Conservation (phyloP, 1,139 yeast species). For the Candida sp. region DNA sequence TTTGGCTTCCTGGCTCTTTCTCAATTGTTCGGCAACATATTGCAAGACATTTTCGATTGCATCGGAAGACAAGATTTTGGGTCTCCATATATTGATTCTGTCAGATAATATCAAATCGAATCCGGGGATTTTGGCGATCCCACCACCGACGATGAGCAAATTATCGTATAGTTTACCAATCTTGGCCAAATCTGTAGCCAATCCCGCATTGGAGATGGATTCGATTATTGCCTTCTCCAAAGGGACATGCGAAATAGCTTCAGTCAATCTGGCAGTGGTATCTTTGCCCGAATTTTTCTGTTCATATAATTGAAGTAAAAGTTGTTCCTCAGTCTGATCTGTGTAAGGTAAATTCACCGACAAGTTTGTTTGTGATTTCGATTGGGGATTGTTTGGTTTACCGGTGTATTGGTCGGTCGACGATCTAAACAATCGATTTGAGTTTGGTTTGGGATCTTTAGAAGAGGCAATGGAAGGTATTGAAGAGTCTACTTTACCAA, state of each 20-base stretch:
- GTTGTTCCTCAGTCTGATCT: conserved; percentile 35
- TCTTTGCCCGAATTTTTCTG: conserved; percentile 26
- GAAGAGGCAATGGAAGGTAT: conserved; percentile 7
- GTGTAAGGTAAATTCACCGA: conserved; percentile 26
- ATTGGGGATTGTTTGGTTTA: conserved; percentile 56
- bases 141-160: conserved; percentile 80
- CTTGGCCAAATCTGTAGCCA: conserved; percentile 51
- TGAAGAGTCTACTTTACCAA: conserved; percentile 13
- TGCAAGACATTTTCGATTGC: conserved; percentile 54
- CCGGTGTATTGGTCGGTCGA: conserved; percentile 67
- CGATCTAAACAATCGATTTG: conserved; percentile 37
- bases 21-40: conserved; percentile 35
- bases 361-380: conserved; percentile 47
- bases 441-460: conserved; percentile 3
- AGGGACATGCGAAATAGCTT: conserved; percentile 25
- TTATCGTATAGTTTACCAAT: conserved; percentile 71
- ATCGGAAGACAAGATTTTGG: conserved; percentile 52
- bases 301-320: conserved; percentile 26
- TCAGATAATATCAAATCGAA: conserved; percentile 75
- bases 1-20: conserved; percentile 31
- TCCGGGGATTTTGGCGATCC: conserved; percentile 82
- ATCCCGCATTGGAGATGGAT: conserved; percentile 75
- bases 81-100: conserved; percentile 81
- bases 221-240: conserved; percentile 90
- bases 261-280: conserved; percentile 22